Evolutionary conservation across 2,329 filamentous ascomycete genomes (phyloP).

Genomic region (Aspergillus sp.): DNA sequence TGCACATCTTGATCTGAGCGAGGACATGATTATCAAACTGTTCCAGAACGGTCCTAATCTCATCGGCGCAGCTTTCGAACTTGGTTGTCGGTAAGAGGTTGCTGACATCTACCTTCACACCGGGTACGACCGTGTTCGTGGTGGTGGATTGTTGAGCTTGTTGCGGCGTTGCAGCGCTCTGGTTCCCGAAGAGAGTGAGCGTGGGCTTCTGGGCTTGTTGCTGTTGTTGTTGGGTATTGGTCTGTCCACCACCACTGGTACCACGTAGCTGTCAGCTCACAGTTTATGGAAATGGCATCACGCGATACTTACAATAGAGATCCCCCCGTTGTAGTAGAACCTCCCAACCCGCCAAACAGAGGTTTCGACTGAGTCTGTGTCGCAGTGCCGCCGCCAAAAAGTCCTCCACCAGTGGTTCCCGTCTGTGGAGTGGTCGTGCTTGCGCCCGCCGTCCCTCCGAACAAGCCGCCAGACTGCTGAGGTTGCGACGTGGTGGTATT

Average conservation of each 20-base stretch:
- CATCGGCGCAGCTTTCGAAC: slow-evolving; percentile 83
- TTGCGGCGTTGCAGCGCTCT: slow-evolving; percentile 27
- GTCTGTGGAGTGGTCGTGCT: slow-evolving; percentile 20
- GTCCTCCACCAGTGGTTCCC: slow-evolving; percentile 26
- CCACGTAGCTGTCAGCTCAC: not conserved
- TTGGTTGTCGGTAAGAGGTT: slow-evolving; percentile 83
- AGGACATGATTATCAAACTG: slow-evolving; percentile 77
- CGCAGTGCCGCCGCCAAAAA: slow-evolving; percentile 32
- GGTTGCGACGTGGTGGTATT: slow-evolving; percentile 27
- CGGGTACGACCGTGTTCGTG: slow-evolving; percentile 52
- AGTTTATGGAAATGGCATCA: not conserved
- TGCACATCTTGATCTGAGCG: slow-evolving; percentile 69
- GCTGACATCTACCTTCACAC: slow-evolving; percentile 73
- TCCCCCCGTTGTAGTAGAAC: slow-evolving; percentile 25
- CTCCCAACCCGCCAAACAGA: slow-evolving; percentile 31
- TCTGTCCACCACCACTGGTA: slow-evolving; percentile 22
- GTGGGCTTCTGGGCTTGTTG: slow-evolving; percentile 49
- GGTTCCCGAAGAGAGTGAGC: slow-evolving; percentile 38
- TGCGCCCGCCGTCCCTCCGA: slow-evolving; percentile 15
- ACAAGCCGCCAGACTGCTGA: slow-evolving; percentile 25
- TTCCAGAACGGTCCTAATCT: slow-evolving; percentile 75
- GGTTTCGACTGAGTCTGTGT: slow-evolving; percentile 35
- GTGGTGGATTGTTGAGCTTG: slow-evolving; percentile 33
- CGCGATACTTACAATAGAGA: slow-evolving; percentile 33
- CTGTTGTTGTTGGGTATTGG: slow-evolving; percentile 26